phyloP scores from a whole-genome alignment of 768 basidiomycete species.

The Clavulina sp. region DNA sequence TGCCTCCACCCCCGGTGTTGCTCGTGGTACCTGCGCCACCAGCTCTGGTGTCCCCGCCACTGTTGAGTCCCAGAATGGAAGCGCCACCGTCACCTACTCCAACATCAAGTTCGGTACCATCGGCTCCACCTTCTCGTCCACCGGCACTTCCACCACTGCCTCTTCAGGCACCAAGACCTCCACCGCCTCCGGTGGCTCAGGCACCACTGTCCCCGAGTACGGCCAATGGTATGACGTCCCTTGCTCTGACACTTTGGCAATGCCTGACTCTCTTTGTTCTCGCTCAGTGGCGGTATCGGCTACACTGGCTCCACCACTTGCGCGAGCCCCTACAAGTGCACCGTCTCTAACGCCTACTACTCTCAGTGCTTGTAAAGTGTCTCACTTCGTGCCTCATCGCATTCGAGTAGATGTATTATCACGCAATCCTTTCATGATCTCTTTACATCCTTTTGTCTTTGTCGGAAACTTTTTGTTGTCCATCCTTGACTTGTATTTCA shows the following conservation, averaged over 20 bases:
- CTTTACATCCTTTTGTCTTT: too few species aligned
- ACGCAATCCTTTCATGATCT: too few species aligned
- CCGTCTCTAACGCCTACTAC: constrained; percentile 1
- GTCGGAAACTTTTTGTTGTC: too few species aligned
- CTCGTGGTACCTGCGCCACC: constrained; percentile 7
- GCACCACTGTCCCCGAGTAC: constrained; percentile 6
- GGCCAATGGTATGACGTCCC: constrained; percentile 7
- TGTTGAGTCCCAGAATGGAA: constrained; percentile 5
- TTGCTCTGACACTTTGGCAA: not conserved
- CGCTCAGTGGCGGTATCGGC: constrained; percentile 4
- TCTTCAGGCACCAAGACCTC: not conserved
- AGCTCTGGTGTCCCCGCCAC: constrained; percentile 7
- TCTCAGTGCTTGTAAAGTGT: constrained; percentile 7
- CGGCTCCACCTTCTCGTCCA: constrained; percentile 1
- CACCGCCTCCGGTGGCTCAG: constrained; percentile 4
- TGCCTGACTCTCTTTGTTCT: not conserved
- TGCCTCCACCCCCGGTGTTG: constrained; percentile 2
- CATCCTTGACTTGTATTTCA: too few species aligned
- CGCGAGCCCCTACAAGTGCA: constrained; percentile 4
- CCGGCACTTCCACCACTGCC: constrained; percentile 1
- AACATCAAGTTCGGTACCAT: constrained; percentile 11
- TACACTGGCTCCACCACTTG: constrained; percentile 8
- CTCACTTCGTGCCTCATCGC: not conserved
- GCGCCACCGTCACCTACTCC: constrained; percentile 6
- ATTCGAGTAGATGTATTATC: too few species aligned